These are phyloP conservation scores for Wickerhamiella lipophila DNA, from an alignment of 805 yeast species.

Conservation along the genomic window DNA sequence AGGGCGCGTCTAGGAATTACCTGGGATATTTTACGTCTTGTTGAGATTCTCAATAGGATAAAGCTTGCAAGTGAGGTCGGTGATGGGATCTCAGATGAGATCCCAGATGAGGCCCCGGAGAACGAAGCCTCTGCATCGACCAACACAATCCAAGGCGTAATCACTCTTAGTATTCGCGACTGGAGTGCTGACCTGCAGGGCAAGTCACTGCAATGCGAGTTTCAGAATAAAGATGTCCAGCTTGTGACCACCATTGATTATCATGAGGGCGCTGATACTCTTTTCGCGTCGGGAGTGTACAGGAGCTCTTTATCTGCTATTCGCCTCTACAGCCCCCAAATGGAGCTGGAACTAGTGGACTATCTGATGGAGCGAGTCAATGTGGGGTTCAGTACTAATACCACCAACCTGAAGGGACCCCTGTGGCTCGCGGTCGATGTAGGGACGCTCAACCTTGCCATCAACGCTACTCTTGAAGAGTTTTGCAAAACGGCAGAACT, in stretches of 20 bases:
- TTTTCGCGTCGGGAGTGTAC: constrained; percentile 17
- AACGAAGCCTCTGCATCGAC: too few species aligned
- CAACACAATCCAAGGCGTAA: background rate
- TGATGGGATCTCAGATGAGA: too few species aligned
- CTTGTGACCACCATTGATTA: constrained; percentile 17
- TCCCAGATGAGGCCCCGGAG: too few species aligned
- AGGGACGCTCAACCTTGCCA: constrained; percentile 15
- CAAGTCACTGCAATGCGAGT: constrained; percentile 17
- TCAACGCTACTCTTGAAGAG: constrained; percentile 14
- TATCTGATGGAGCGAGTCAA: constrained; percentile 16
- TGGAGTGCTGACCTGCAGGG: constrained; percentile 14
- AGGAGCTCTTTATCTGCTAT: constrained; percentile 18
- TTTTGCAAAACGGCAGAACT: constrained; percentile 9
- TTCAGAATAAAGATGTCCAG: constrained; percentile 21
- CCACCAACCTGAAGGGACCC: constrained; percentile 7
- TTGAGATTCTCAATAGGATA: background rate
- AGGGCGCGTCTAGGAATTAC: constrained; percentile 4
- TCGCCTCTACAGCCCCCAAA: constrained; percentile 12
- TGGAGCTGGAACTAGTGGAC: constrained; percentile 18
- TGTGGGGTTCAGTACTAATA: constrained; percentile 17
- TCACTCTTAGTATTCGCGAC: constrained; percentile 5
- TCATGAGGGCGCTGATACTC: constrained; percentile 2
- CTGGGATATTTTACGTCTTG: background rate
- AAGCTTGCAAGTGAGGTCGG: too few species aligned
- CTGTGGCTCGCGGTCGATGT: constrained; percentile 17